phyloP scores from a whole-genome alignment of 1,139 yeast species.

The Zygoascus sp. region DNA sequence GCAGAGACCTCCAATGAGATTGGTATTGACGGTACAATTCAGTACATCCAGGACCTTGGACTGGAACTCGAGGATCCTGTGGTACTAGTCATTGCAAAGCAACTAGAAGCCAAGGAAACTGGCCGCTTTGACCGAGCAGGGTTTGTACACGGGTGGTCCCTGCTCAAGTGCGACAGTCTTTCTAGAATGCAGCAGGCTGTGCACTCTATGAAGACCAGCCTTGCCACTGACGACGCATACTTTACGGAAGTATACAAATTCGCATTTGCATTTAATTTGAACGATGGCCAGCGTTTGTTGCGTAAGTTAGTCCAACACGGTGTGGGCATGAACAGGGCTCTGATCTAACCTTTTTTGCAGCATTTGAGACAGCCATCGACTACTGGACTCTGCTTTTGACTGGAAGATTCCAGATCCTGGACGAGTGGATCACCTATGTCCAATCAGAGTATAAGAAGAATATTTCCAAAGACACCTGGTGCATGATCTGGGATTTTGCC shows the following conservation, averaged over 20 bases:
- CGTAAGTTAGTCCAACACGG: constrained; percentile 24
- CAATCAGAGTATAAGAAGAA: constrained; percentile 40
- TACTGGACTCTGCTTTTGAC: constrained; percentile 72
- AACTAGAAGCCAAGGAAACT: constrained; percentile 59
- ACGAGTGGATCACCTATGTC: constrained; percentile 52
- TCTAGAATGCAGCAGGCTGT: constrained; percentile 49
- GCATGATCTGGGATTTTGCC: constrained; percentile 70
- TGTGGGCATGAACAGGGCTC: neutral
- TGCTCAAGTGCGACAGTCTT: constrained; percentile 37
- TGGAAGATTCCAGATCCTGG: constrained; percentile 35
- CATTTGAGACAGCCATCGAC: constrained; percentile 59
- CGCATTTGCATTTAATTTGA: constrained; percentile 64
- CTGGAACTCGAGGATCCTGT: constrained; percentile 69
- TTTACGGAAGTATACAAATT: constrained; percentile 61
- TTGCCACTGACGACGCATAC: constrained; percentile 39
- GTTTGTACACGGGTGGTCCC: constrained; percentile 57
- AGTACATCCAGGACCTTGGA: constrained; percentile 59
- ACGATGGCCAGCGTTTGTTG: constrained; percentile 56
- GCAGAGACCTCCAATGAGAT: constrained; percentile 33
- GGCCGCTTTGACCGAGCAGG: constrained; percentile 52
- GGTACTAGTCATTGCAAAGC: constrained; percentile 65
- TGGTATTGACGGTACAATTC: constrained; percentile 74
- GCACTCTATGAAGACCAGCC: constrained; percentile 36
- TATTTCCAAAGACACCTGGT: constrained; percentile 76
- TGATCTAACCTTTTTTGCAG: constrained; percentile 11